phyloP scores from a whole-genome alignment of 768 basidiomycete species.

The Calvatia gigantea region DNA sequence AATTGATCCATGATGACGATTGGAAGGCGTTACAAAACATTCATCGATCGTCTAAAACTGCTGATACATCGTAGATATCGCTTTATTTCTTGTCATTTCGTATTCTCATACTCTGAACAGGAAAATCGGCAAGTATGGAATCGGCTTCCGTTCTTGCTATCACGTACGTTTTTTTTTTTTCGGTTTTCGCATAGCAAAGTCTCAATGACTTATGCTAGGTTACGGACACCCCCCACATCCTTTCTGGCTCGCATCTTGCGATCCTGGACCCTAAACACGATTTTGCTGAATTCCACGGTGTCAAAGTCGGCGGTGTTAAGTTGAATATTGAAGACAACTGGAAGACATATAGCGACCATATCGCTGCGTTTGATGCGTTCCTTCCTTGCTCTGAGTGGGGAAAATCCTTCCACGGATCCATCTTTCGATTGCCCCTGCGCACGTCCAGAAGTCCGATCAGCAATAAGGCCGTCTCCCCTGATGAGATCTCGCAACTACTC shows the following conservation, averaged over 20 bases:
- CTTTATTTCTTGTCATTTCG: not conserved
- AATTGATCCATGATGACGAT: constrained; percentile 35
- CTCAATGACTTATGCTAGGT: constrained; percentile 25
- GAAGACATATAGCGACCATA: constrained; percentile 25
- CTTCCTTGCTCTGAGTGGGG: constrained; percentile 14
- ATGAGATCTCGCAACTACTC: constrained; percentile 36
- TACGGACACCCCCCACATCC: constrained; percentile 46
- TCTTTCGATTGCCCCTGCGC: constrained; percentile 47
- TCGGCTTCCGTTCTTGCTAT: constrained; percentile 49
- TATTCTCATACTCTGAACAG: constrained; percentile 20
- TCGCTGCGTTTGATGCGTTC: constrained; percentile 28
- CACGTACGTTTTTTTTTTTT: constrained; percentile 30
- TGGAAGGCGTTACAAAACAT: constrained; percentile 42
- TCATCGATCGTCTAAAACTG: constrained; percentile 42
- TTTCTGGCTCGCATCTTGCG: constrained; percentile 35
- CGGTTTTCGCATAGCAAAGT: too few relatives aligned
- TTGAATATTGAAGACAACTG: constrained; percentile 23
- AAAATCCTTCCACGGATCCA: constrained; percentile 31
- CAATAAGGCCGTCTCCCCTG: constrained; percentile 23
- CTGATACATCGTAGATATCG: constrained; percentile 36
- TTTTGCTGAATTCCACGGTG: constrained; percentile 28
- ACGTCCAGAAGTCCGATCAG: constrained; percentile 29
- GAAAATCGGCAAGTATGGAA: constrained; percentile 51
- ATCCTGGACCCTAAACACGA: constrained; percentile 40
- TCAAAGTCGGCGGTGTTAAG: constrained; percentile 26